Percentiles rank a stretch among this genome's conserved stretches.
Evolutionary conservation across 371 early-diverging fungal genomes (phyloP).

Genomic region (Nematocida sp.): DNA sequence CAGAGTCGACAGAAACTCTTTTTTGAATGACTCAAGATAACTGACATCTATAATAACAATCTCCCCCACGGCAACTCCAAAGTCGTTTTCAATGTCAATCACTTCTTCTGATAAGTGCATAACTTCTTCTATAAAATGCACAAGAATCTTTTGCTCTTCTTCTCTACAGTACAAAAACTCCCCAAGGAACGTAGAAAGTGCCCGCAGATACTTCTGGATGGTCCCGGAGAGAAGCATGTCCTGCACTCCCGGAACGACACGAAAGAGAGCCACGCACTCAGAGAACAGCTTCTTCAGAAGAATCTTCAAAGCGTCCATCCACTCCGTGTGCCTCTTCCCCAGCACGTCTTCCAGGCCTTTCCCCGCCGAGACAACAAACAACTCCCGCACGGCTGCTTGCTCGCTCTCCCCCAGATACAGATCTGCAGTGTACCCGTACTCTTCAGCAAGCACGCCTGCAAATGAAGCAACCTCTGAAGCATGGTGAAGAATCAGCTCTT

Average conservation of each 20-base stretch:
- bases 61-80: constrained; percentile 17
- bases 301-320: constrained; percentile 14
- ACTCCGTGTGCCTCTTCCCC: constrained; percentile 18
- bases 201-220: constrained; percentile 13
- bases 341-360: background rate
- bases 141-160: constrained; percentile 39
- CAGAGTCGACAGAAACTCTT: background rate
- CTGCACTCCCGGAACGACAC: constrained; percentile 10
- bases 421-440: constrained; percentile 16
- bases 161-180: constrained; percentile 4
- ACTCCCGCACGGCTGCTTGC: background rate
- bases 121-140: constrained; percentile 37
- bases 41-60: constrained; percentile 18
- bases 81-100: constrained; percentile 40
- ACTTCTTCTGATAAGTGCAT: constrained; percentile 38
- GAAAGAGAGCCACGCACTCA: constrained; percentile 12
- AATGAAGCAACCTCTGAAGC: constrained; percentile 42
- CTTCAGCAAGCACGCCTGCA: constrained; percentile 19
- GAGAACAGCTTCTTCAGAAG: constrained; percentile 33
- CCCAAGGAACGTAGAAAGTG: constrained; percentile 14
- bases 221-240: background rate
- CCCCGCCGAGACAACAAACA: constrained; percentile 1
- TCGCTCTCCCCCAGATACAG: background rate
- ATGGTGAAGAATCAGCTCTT: constrained; percentile 58
- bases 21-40: constrained; percentile 8